Base-by-base conservation (phyloP, 345 rosid species). In the Gynandropsis gynandra region DNA sequence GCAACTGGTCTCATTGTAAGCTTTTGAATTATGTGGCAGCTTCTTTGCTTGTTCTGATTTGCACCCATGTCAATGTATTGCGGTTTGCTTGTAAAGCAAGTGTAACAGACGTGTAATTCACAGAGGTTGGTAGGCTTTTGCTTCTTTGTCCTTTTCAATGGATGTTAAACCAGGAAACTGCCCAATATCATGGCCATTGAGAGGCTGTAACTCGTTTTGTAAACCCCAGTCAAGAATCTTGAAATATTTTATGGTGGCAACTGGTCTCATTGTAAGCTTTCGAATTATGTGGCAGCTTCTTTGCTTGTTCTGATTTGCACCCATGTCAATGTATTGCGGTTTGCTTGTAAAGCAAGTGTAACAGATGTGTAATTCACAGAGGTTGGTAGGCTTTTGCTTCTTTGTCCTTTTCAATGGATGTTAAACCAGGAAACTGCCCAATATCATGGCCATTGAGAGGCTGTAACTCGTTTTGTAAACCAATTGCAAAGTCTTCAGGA, bases 161-260 rank as follows among this genome's bases (percentile, higher is more conserved):
- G 73, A 43, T 32, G 70, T 69, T 59, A 76, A 34, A 50, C 80
- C 85, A 1, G 78, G 75, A 60, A 87, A 87, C 56, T 77, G 98
- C 16, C 98, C 96, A 21, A 90, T 83, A 54, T 89, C 85, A 53
- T 80, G 83, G 1, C 88, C 84, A 42, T 60, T 47, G 16, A 78
- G 75, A 32, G 77, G 59, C 52, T 54, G 65, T 59, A 74, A 76
- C 50, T 80, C 86, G 0, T 74, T 69, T 41, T 81, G 71, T 45
- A 89, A 68, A 44, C 92, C 90, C n/a, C 58, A 9, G n/a, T 1
- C 14, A 61, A 12, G 58, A 37, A 61, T 18, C 54, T 34, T 47
- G 49, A 39, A 29, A 9, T 8, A n/a, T 44, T 10, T 20, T 20
- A 24, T 16, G 14, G 12, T 10, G 56, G 44, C 10, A 20, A 42